phyloP scores from a whole-genome alignment of 2,329 filamentous ascomycete species.

The Aureobasidium vineae region DNA sequence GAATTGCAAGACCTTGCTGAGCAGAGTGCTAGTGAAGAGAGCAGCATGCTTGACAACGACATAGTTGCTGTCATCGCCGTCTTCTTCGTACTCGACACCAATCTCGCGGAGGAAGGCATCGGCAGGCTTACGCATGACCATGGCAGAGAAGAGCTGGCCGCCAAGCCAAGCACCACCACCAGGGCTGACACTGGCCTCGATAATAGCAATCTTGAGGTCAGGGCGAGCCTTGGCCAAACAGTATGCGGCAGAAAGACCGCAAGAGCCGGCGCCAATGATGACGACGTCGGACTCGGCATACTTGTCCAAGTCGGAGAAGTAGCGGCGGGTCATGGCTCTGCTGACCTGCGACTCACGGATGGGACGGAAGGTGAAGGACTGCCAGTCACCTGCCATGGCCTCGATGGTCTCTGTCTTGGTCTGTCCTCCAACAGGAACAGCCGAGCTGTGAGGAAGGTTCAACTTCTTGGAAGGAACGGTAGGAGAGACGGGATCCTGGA shows the following conservation, averaged over 20 bases:
- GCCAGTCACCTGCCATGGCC: conserved; percentile 74
- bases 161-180: conserved; percentile 87
- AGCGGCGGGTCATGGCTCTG: conserved; percentile 88
- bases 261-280: conserved; percentile 87
- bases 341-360: conserved; percentile 93
- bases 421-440: conserved; percentile 40
- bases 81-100: conserved; percentile 82
- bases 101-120: conserved; percentile 79
- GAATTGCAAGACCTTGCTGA: conserved; percentile 78
- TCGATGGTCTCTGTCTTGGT: conserved; percentile 57
- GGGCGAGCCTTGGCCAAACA: conserved; percentile 78
- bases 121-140: conserved; percentile 92
- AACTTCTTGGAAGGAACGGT: conserved; percentile 48
- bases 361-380: conserved; percentile 74
- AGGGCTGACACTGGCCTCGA: conserved; percentile 84
- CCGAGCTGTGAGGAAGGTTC: conserved; percentile 40
- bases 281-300: conserved; percentile 94
- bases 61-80: conserved; percentile 62
- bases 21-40: conserved; percentile 83
- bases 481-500: conserved; percentile 48
- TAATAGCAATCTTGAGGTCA: conserved; percentile 86
- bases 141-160: conserved; percentile 90
- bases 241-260: conserved; percentile 81
- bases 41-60: conserved; percentile 94
- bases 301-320: conserved; percentile 83